phyloP scores from a whole-genome alignment of 2,329 filamentous ascomycete species.

The Arthrobotrys sinensis region DNA sequence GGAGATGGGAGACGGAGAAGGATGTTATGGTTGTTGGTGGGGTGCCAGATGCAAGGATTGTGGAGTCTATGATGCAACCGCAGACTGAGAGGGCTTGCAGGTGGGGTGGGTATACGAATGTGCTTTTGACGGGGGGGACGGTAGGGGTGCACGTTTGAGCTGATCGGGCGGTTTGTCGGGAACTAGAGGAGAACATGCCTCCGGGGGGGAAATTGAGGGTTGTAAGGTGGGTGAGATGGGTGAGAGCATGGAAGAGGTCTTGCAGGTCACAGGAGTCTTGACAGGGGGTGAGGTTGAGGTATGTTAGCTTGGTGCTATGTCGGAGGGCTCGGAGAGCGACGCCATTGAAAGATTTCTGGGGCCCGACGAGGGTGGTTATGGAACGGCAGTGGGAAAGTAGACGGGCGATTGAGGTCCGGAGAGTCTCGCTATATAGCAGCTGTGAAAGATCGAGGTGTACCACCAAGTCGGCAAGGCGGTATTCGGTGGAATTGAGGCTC shows the following conservation, averaged over 20 bases:
- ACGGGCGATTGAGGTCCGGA: constrained; percentile 62
- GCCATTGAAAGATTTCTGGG: constrained; percentile 54
- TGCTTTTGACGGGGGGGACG: constrained; percentile 48
- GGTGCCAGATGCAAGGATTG: constrained; percentile 61
- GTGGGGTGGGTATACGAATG: constrained; percentile 60
- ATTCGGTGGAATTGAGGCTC: constrained; percentile 35
- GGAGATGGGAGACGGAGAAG: constrained; percentile 62
- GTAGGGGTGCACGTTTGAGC: constrained; percentile 18
- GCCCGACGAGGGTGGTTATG: constrained; percentile 43
- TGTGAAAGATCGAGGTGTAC: constrained; percentile 62
- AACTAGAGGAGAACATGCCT: constrained; percentile 34
- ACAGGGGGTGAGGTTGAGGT: constrained; percentile 63
- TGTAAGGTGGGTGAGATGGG: constrained; percentile 61
- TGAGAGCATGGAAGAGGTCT: constrained; percentile 62
- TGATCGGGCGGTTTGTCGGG: constrained; percentile 18
- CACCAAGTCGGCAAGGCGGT: constrained; percentile 62
- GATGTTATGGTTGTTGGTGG: constrained; percentile 62
- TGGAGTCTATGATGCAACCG: constrained; percentile 62
- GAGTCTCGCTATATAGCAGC: constrained; percentile 61
- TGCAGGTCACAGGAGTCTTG: constrained; percentile 62
- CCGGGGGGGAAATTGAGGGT: constrained; percentile 63
- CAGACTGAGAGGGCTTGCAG: constrained; percentile 62
- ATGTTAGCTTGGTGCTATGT: constrained; percentile 44
- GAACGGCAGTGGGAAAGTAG: constrained; percentile 62
- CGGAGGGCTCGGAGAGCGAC: constrained; percentile 46